phyloP scores from a whole-genome alignment of 1,139 yeast genomes.

The Yamadazyma atlantica region DNA sequence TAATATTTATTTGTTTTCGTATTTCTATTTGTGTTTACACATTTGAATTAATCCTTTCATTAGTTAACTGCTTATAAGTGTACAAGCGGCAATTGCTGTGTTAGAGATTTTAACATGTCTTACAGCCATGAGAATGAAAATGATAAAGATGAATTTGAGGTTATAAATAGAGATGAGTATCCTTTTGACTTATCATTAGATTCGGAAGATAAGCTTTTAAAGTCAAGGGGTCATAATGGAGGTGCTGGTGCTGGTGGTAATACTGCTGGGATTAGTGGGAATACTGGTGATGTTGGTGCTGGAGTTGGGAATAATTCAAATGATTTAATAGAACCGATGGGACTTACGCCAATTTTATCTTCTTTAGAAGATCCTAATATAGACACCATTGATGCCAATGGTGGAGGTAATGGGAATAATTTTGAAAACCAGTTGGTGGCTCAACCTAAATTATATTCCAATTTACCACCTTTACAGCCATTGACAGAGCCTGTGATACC shows the following conservation, averaged over 20 bases:
- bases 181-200: slow-evolving; percentile 15
- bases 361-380: slow-evolving; percentile 12
- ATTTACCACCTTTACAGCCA: slow-evolving; percentile 34
- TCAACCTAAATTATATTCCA: slow-evolving; percentile 18
- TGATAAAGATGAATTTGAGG: slow-evolving; percentile 35
- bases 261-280: background rate
- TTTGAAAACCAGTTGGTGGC: slow-evolving; percentile 15
- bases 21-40: background rate
- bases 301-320: background rate
- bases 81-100: background rate
- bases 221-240: background rate
- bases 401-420: slow-evolving; percentile 1
- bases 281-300: background rate
- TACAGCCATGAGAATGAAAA: slow-evolving; percentile 9
- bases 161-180: slow-evolving; percentile 29
- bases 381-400: slow-evolving; percentile 8
- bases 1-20: too few relatives aligned
- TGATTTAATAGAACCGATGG: slow-evolving; percentile 9
- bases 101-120: background rate
- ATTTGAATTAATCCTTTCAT: too few relatives aligned
- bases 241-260: background rate
- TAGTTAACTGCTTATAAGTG: background rate
- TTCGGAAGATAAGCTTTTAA: background rate
- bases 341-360: slow-evolving; percentile 13
- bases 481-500: slow-evolving; percentile 38